Evolutionary conservation across 768 basidiomycete species (phyloP).

Genomic region (Sarcodon aspratus): DNA sequence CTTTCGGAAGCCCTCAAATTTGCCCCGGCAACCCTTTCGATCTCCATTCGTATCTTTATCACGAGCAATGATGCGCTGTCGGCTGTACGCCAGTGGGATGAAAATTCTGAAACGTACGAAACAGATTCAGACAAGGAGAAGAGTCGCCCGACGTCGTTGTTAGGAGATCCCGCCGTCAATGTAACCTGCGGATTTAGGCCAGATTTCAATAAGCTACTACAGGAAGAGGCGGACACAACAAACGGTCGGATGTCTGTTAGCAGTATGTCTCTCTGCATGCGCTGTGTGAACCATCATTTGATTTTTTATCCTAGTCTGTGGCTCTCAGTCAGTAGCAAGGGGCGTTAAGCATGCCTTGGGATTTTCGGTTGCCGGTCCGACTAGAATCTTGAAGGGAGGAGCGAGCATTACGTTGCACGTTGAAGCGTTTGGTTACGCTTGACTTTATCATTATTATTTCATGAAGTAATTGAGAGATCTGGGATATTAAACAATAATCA

Average conservation of each 20-base stretch:
- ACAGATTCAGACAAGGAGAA: constrained; percentile 12
- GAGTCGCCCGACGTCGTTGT: constrained; percentile 10
- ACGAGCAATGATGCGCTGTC: constrained; percentile 15
- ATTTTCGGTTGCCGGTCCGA: constrained; percentile 19
- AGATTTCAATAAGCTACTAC: constrained; percentile 24
- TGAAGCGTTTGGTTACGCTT: constrained; percentile 30
- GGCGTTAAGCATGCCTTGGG: constrained; percentile 29
- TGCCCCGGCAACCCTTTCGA: constrained; percentile 16
- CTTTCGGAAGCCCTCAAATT: constrained; percentile 21
- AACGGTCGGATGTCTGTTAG: constrained; percentile 33
- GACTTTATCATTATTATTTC: constrained; percentile 1
- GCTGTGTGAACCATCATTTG: background rate
- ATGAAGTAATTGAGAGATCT: too few species aligned
- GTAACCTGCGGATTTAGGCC: constrained; percentile 27
- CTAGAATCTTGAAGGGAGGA: constrained; percentile 29
- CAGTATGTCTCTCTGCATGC: constrained; percentile 21
- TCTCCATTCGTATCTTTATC: constrained; percentile 30
- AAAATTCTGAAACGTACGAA: constrained; percentile 1
- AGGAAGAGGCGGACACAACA: constrained; percentile 22
- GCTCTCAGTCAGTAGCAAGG: constrained; percentile 26
- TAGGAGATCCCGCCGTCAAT: constrained; percentile 14
- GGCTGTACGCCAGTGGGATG: constrained; percentile 7
- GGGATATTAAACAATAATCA: too few species aligned
- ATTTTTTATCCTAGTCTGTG: constrained; percentile 30
- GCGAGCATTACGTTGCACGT: constrained; percentile 34